Base-by-base conservation (phyloP, 805 yeast genomes). In the Alloascoidea hylecoeti region DNA sequence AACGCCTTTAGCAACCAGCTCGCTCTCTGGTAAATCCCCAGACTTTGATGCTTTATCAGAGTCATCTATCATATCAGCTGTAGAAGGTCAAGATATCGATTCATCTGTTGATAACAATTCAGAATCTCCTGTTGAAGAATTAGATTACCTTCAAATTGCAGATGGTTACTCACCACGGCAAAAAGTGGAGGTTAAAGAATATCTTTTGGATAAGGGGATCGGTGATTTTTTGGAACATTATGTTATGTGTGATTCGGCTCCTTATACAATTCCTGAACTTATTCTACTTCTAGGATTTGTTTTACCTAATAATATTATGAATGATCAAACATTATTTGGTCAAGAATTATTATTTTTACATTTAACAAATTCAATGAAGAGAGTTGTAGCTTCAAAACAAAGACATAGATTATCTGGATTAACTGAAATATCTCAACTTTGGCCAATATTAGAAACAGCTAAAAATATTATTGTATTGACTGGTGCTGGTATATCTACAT, bases 401-500 rank as follows among this genome's bases (percentile, higher is more conserved):
- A 66, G 94, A 42, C 58, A 70, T 2, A 60, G 81, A 43, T 48
- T 79, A 16, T 63, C 68, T 2, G 55, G 63, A 38, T 72, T 80
- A 45, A 57, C 63, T 38, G 71, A 78, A 0, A 48, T 83, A 2
- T 79, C 75, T 6, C 73, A 76, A 42, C 72, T 79, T 2, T 55
- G 72, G 2, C 62, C 60, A 2, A 68, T 69, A 28, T 61, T 88
- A 16, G 45, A 61, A n/a, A 59, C 58, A 4, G 72, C 92, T 0
- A 51, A 65, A 12, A 77, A 72, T 33, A 66, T 86, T 6, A 49
- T 88, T 41, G 86, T 86, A 0, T 54, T 86, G 16, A 83, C 95
- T 0, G 96, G 96, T 13, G 96, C 96, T 0, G 96, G 96, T 16
- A 84, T 86, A 39, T 81, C 94, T 27, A 85, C 96, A 2, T 74